These are phyloP conservation scores for Ligustrum vulgare DNA, from an alignment of 257 asterid species.

Conservation along the genomic window DNA sequence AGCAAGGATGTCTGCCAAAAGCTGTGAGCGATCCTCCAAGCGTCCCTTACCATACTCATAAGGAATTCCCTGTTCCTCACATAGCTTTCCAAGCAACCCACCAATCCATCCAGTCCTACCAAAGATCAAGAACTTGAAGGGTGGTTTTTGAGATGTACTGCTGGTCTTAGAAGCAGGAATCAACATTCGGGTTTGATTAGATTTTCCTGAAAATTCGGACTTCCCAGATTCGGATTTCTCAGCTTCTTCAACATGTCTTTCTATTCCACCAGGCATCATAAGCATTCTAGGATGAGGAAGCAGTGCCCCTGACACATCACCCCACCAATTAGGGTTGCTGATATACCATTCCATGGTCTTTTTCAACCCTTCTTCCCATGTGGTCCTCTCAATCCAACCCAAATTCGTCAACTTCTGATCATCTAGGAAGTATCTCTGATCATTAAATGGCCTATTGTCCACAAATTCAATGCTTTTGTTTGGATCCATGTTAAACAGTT, in stretches of 20 bases:
- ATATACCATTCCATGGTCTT: constrained; percentile 31
- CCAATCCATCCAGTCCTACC: constrained; percentile 33
- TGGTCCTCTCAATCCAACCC: constrained; percentile 26
- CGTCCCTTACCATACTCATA: constrained; percentile 30
- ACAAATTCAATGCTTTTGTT: constrained; percentile 23
- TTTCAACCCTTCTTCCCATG: constrained; percentile 28
- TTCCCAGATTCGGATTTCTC: constrained; percentile 17
- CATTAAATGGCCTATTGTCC: constrained; percentile 30
- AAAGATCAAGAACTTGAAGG: constrained; percentile 28
- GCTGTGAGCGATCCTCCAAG: constrained; percentile 26
- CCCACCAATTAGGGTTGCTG: constrained; percentile 32
- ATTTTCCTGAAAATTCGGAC: constrained; percentile 8
- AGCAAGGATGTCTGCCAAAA: constrained; percentile 22
- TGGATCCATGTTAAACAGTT: constrained; percentile 19
- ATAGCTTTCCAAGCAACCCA: constrained; percentile 27
- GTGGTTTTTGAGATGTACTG: constrained; percentile 5
- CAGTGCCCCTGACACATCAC: constrained; percentile 29
- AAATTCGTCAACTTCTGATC: constrained; percentile 29
- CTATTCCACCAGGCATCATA: constrained; percentile 28
- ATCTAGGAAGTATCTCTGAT: constrained; percentile 31
- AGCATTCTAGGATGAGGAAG: constrained; percentile 33
- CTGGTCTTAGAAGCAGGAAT: constrained; percentile 21
- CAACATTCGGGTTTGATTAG: constrained; percentile 3
- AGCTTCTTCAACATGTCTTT: constrained; percentile 17
- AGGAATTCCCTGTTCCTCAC: constrained; percentile 25